These are phyloP conservation scores for Aspergillus novofumigatus DNA, from an alignment of 2,329 filamentous ascomycete genomes.

Conservation along the genomic window DNA sequence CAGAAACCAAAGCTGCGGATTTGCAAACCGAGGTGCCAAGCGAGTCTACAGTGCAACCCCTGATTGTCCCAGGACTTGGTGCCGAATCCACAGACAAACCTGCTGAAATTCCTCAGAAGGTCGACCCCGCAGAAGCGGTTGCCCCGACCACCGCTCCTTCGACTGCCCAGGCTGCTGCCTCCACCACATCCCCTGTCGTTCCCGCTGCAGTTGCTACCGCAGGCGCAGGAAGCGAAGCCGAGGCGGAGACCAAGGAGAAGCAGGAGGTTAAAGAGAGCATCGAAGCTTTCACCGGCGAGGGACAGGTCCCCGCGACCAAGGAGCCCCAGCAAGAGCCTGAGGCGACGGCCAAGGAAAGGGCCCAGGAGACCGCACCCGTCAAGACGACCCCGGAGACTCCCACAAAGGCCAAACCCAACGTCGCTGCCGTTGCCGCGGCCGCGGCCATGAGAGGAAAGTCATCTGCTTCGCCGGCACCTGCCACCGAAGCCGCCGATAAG, in stretches of 20 bases:
- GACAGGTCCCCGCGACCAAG: constrained; percentile 8
- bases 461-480: background rate
- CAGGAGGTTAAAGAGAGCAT: constrained; percentile 4
- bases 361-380: background rate
- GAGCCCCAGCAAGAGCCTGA: background rate
- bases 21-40: background rate
- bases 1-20: constrained; percentile 4
- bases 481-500: constrained; percentile 4
- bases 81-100: constrained; percentile 12
- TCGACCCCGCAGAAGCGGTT: constrained; percentile 2
- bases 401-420: background rate
- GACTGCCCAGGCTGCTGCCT: constrained; percentile 15
- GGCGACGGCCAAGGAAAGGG: constrained; percentile 3
- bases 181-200: constrained; percentile 19
- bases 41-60: constrained; percentile 6
- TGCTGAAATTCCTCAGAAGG: constrained; percentile 10
- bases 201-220: constrained; percentile 4
- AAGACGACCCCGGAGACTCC: background rate
- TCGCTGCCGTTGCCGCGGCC: background rate
- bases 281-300: background rate
- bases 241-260: background rate
- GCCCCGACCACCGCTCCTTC: constrained; percentile 9
- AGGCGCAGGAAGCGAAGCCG: background rate
- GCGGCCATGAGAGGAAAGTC: background rate
- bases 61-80: constrained; percentile 19